These are phyloP conservation scores for Acanthamoeba sp. DNA, from an alignment of 208 protist species.

Conservation along the genomic window DNA sequence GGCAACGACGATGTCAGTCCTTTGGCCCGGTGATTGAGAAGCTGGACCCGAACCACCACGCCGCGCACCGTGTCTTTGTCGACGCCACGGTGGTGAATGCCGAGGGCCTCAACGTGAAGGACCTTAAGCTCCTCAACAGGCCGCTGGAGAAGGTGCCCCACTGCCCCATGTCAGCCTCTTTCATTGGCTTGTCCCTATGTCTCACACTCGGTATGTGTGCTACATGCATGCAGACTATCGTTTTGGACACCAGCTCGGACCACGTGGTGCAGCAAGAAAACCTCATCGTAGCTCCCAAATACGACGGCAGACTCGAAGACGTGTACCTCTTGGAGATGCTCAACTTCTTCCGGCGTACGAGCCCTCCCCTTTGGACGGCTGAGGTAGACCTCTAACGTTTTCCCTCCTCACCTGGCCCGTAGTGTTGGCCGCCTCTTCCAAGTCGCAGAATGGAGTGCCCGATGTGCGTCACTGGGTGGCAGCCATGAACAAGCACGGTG, in stretches of 20 bases:
- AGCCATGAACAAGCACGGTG: neutral
- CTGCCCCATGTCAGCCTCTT: neutral
- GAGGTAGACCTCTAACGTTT: neutral
- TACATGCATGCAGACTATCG: neutral
- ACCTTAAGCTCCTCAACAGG: conserved; percentile 17
- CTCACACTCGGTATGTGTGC: neutral
- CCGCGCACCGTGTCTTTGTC: neutral
- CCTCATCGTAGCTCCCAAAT: neutral
- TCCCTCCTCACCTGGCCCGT: neutral
- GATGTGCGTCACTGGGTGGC: conserved; percentile 35
- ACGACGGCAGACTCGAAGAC: neutral
- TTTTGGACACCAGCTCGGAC: neutral
- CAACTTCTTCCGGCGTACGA: conserved; percentile 48
- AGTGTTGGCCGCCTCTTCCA: conserved; percentile 25
- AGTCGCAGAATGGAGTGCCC: conserved; percentile 29
- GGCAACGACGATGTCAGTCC: neutral
- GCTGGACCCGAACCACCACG: conserved; percentile 48
- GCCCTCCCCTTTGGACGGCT: neutral
- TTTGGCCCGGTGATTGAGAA: conserved; percentile 13
- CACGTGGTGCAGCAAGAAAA: conserved; percentile 13
- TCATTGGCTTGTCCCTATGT: neutral
- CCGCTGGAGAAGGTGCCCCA: neutral
- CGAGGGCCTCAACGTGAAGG: conserved; percentile 16
- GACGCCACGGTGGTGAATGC: conserved; percentile 28
- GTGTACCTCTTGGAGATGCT: conserved; percentile 26